Percentiles rank a stretch among this genome's conserved stretches.
Conservation (phyloP, 2,329 filamentous ascomycete species). For the Claviceps sp. region DNA sequence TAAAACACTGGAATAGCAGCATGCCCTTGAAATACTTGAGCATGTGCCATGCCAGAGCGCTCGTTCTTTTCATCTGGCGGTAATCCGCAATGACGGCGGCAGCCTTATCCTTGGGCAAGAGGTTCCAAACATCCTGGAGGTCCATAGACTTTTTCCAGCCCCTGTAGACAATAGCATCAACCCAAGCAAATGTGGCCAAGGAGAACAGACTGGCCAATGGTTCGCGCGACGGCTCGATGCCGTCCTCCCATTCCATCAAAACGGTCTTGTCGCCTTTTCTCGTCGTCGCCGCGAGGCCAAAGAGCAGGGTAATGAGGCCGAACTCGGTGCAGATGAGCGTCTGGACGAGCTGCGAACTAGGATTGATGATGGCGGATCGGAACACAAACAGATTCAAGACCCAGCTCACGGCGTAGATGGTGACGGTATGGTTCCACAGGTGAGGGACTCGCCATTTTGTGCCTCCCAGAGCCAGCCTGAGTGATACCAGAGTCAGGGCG, state of each 20-base stretch:
- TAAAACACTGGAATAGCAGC: constrained; percentile 63
- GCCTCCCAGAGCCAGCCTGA: constrained; percentile 56
- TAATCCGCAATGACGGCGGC: constrained; percentile 68
- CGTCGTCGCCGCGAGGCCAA: constrained; percentile 64
- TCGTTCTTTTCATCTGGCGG: constrained; percentile 72
- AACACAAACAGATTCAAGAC: constrained; percentile 62
- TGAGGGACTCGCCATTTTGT: constrained; percentile 53
- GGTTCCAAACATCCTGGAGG: constrained; percentile 80
- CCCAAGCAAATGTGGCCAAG: constrained; percentile 77
- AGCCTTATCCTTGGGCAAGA: constrained; percentile 79
- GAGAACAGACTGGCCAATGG: constrained; percentile 82
- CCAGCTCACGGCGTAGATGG: constrained; percentile 76
- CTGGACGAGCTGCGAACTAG: constrained; percentile 47
- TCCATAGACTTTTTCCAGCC: constrained; percentile 79
- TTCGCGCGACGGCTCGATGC: constrained; percentile 75
- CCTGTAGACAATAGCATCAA: constrained; percentile 77
- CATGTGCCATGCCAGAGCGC: constrained; percentile 65
- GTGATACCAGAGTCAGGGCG: constrained; percentile 55
- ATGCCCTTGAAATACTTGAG: constrained; percentile 70
- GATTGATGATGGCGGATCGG: constrained; percentile 73
- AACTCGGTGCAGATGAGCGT: constrained; percentile 63
- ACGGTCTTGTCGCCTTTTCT: constrained; percentile 88
- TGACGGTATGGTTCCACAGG: constrained; percentile 86
- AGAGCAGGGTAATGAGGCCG: constrained; percentile 57
- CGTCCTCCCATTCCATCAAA: constrained; percentile 76